Conservation (phyloP, 2,329 filamentous ascomycete genomes). For the Ilyonectria mors-panacis region DNA sequence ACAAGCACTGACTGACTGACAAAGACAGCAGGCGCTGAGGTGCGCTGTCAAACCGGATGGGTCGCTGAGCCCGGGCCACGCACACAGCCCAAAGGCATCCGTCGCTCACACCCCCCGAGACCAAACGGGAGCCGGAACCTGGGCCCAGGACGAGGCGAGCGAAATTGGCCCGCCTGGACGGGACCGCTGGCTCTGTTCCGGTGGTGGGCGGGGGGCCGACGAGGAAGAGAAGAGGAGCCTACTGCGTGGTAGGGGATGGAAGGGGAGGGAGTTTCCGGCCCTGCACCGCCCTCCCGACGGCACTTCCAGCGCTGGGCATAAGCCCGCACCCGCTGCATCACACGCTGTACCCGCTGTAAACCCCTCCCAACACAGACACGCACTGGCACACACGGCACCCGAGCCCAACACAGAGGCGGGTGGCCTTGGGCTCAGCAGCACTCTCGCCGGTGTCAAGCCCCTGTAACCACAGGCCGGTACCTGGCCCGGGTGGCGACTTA, state of each 20-base stretch:
- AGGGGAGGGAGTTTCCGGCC: constrained; percentile 9
- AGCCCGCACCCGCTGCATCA: constrained; percentile 12
- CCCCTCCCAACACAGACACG: not conserved
- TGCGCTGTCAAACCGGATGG: constrained; percentile 25
- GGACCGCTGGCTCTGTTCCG: constrained; percentile 22
- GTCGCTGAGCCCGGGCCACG: constrained; percentile 10
- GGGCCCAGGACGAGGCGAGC: constrained; percentile 15
- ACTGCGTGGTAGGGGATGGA: not conserved
- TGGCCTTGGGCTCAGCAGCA: not conserved
- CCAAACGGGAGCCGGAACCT: not conserved
- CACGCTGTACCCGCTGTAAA: constrained; percentile 17
- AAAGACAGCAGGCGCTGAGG: not conserved
- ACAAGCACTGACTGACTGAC: not conserved
- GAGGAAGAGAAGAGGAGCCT: constrained; percentile 4
- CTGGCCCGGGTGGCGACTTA: constrained; percentile 41
- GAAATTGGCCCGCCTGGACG: constrained; percentile 24
- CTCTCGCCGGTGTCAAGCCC: constrained; percentile 19
- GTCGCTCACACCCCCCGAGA: not conserved
- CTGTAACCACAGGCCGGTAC: constrained; percentile 36
- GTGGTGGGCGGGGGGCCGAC: too few relatives aligned
- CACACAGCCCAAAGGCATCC: constrained; percentile 9
- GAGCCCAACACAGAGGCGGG: constrained; percentile 18
- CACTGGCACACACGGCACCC: constrained; percentile 13
- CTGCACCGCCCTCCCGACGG: not conserved
- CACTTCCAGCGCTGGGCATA: constrained; percentile 10